These are phyloP conservation scores for Agaricus subrufescens DNA, from an alignment of 768 basidiomycete genomes.

Conservation along the genomic window DNA sequence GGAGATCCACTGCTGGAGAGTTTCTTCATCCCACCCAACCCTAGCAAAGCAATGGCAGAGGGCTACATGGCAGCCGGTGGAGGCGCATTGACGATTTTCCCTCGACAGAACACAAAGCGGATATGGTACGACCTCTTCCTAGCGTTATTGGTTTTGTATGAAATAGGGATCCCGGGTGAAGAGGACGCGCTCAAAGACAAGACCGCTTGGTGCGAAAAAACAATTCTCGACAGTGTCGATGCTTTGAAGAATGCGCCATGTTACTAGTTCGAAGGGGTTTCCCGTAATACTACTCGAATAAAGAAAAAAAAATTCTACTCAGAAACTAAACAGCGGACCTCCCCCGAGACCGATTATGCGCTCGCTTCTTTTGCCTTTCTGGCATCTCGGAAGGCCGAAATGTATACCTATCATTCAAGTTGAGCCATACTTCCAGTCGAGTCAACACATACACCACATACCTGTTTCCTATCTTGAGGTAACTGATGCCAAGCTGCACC, in stretches of 20 bases:
- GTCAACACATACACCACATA: background rate
- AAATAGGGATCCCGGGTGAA: slow-evolving; percentile 15
- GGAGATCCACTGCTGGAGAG: slow-evolving; percentile 74
- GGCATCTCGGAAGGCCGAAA: background rate
- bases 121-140: slow-evolving; percentile 73
- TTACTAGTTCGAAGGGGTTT: slow-evolving; percentile 24
- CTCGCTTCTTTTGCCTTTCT: background rate
- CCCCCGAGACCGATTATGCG: too few relatives aligned
- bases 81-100: slow-evolving; percentile 45
- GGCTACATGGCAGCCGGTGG: slow-evolving; percentile 55
- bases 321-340: too few relatives aligned
- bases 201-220: slow-evolving; percentile 37
- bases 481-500: slow-evolving; percentile 7
- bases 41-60: slow-evolving; percentile 42
- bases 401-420: background rate
- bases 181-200: slow-evolving; percentile 16
- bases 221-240: slow-evolving; percentile 32
- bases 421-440: background rate
- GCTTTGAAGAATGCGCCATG: slow-evolving; percentile 47
- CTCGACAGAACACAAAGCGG: slow-evolving; percentile 70
- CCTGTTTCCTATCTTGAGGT: slow-evolving; percentile 9
- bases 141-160: slow-evolving; percentile 48
- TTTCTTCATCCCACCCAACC: slow-evolving; percentile 43
- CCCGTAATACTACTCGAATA: background rate
- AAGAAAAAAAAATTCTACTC: background rate